Conservation (phyloP, 2,329 filamentous ascomycete species). For the Monosporascus sp. region DNA sequence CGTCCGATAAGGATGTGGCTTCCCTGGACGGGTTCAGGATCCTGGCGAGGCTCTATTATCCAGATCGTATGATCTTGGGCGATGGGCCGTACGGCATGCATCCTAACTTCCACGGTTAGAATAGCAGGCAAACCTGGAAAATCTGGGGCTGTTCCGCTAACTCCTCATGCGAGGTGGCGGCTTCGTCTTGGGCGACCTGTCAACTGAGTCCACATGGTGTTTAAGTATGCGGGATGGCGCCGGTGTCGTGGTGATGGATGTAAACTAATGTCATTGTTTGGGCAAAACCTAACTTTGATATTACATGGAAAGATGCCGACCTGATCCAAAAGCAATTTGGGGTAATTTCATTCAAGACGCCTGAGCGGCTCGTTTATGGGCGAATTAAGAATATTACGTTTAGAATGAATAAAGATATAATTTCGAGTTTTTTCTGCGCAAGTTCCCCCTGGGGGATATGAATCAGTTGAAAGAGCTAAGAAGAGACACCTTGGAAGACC, state of each 20-base stretch:
- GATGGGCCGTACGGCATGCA: constrained; percentile 28
- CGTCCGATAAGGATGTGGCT: constrained; percentile 14
- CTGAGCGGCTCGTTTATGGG: constrained; percentile 32
- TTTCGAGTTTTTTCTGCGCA: no score
- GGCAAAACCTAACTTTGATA: constrained; percentile 16
- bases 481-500: no score
- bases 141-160: background rate
- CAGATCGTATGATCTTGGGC: constrained; percentile 22
- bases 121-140: background rate
- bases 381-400: constrained; percentile 6
- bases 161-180: constrained; percentile 25
- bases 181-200: constrained; percentile 30
- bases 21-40: constrained; percentile 25
- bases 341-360: constrained; percentile 32
- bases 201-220: constrained; percentile 27
- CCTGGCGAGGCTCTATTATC: constrained; percentile 27
- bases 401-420: background rate
- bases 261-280: constrained; percentile 34
- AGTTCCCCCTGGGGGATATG: no score
- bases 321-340: constrained; percentile 24
- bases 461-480: no score
- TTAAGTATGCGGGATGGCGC: constrained; percentile 30
- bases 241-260: constrained; percentile 32
- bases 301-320: background rate
- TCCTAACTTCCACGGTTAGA: constrained; percentile 29